Evolutionary conservation across 2,329 filamentous ascomycete genomes (phyloP).

Genomic region (Pezicula carpinea): DNA sequence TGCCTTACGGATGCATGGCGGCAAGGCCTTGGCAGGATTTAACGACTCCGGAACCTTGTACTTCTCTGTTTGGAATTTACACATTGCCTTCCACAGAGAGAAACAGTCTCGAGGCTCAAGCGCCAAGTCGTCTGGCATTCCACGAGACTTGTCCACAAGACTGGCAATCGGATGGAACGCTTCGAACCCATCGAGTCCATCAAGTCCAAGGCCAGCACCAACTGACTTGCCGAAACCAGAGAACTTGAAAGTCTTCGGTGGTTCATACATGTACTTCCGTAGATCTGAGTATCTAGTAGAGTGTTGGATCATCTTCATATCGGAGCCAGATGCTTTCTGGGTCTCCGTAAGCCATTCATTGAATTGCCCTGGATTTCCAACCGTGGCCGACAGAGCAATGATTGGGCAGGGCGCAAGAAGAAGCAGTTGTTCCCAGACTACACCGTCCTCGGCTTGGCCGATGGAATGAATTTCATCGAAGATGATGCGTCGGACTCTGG

Average conservation of each 20-base stretch:
- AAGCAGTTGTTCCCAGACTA: constrained; percentile 75
- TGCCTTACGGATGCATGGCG: constrained; percentile 54
- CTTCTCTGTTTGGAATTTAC: constrained; percentile 44
- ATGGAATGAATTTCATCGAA: constrained; percentile 83
- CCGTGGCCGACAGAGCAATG: constrained; percentile 74
- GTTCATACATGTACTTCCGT: constrained; percentile 65
- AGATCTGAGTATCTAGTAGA: constrained; percentile 69
- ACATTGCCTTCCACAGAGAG: constrained; percentile 60
- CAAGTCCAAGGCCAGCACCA: constrained; percentile 38
- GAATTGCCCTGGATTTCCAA: constrained; percentile 71
- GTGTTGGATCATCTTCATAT: constrained; percentile 66
- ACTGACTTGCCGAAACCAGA: constrained; percentile 29
- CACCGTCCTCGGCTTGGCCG: constrained; percentile 68
- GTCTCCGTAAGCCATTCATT: constrained; percentile 61
- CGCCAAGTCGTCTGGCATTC: constrained; percentile 61
- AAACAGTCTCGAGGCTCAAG: constrained; percentile 70
- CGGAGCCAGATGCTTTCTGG: constrained; percentile 57
- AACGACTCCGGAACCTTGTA: constrained; percentile 48
- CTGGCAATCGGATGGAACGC: constrained; percentile 61
- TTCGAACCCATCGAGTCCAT: constrained; percentile 29
- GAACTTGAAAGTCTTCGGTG: constrained; percentile 38
- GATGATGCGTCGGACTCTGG: constrained; percentile 67
- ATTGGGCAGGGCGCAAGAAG: constrained; percentile 72
- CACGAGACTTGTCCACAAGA: constrained; percentile 55
- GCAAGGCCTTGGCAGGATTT: constrained; percentile 43